Evolutionary conservation across 306 rosid species (phyloP).

Genomic region (Glycine tomentella): DNA sequence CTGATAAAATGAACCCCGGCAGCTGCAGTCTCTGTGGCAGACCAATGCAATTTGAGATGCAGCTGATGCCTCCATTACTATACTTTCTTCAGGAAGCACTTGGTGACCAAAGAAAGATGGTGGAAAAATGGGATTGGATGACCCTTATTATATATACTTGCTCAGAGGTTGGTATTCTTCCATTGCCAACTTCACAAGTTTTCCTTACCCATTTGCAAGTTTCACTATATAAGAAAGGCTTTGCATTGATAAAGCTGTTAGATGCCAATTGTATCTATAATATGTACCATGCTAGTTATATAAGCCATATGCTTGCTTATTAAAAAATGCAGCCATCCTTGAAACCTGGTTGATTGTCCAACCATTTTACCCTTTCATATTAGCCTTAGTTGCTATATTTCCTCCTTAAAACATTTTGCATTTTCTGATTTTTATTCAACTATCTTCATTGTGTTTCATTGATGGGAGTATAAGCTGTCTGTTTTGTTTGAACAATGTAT

Average conservation of each 20-base stretch:
- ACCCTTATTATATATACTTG: conserved; percentile 79
- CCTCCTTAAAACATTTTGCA: not conserved
- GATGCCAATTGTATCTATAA: not conserved
- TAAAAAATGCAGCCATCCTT: not conserved
- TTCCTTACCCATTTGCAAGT: conserved; percentile 14
- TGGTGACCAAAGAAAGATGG: conserved; percentile 54
- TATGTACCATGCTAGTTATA: not conserved
- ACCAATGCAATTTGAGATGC: conserved; percentile 82
- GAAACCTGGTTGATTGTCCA: conserved; percentile 15
- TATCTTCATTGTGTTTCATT: conserved; percentile 23
- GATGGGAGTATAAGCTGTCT: not conserved
- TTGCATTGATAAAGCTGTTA: conserved; percentile 1
- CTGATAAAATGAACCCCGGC: conserved; percentile 65
- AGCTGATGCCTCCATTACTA: conserved; percentile 83
- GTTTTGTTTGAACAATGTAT: conserved; percentile 7
- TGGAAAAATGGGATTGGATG: conserved; percentile 93
- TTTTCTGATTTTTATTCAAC: not conserved
- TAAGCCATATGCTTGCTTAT: not conserved
- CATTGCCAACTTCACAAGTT: conserved; percentile 19
- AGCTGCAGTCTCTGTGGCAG: conserved; percentile 75
- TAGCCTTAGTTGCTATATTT: conserved; percentile 34
- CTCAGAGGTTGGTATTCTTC: conserved; percentile 64
- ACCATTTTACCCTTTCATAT: not conserved
- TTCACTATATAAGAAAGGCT: conserved; percentile 13
- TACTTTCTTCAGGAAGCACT: conserved; percentile 81